phyloP scores from a whole-genome alignment of 805 yeast genomes.

The Hermanozyma aechmeae region DNA sequence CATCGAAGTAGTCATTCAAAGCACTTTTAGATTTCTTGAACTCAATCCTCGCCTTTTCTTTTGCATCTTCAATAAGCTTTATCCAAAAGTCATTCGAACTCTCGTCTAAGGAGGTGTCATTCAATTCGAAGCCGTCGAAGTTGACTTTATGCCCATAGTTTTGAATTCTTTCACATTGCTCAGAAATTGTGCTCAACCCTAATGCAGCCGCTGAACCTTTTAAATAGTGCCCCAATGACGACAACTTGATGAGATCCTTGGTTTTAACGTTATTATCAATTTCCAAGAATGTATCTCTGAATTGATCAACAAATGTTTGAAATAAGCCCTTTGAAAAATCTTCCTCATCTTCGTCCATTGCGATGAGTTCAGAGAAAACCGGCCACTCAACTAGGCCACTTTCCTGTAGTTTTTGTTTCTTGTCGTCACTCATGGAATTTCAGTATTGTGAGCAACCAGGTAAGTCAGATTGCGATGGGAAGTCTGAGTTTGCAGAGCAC shows the following conservation, averaged over 20 bases:
- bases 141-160: slow-evolving; percentile 61
- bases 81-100: slow-evolving; percentile 30
- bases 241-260: slow-evolving; percentile 47
- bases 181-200: slow-evolving; percentile 74
- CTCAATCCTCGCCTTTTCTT: slow-evolving; percentile 40
- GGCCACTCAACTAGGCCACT: slow-evolving; percentile 79
- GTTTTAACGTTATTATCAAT: slow-evolving; percentile 49
- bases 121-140: slow-evolving; percentile 24
- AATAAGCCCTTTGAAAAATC: slow-evolving; percentile 77
- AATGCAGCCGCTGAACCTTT: slow-evolving; percentile 95
- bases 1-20: slow-evolving; percentile 44
- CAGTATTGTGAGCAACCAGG: no score
- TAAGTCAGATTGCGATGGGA: no score
- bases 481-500: no score
- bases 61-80: slow-evolving; percentile 42
- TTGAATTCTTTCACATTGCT: slow-evolving; percentile 89
- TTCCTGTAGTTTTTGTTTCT: slow-evolving; percentile 24
- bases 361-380: slow-evolving; percentile 76
- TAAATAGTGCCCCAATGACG: slow-evolving; percentile 80
- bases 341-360: slow-evolving; percentile 96
- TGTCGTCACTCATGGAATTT: not conserved
- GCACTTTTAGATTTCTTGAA: slow-evolving; percentile 42
- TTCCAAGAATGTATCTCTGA: slow-evolving; percentile 64
- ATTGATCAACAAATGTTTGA: slow-evolving; percentile 83
- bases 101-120: slow-evolving; percentile 2